Percentiles rank a stretch among this genome's conserved stretches.
Conservation (phyloP, 2,329 filamentous ascomycete species). For the Ilyonectria robusta region DNA sequence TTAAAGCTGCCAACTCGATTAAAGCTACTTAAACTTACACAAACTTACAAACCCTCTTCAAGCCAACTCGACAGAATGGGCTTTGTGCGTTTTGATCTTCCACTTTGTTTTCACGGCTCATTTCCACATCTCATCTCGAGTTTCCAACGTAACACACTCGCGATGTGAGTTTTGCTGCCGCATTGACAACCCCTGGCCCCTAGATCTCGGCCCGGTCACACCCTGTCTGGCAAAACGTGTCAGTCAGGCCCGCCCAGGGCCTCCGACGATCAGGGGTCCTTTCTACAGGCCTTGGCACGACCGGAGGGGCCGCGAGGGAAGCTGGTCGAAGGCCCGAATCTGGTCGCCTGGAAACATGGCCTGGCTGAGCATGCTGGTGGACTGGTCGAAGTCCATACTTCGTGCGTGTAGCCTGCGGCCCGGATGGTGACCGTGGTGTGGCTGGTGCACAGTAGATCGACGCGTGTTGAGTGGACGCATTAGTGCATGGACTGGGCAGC, state of each 20-base stretch:
- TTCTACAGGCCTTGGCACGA: slow-evolving; percentile 16
- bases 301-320: slow-evolving; percentile 21
- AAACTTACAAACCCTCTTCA: background rate
- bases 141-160: background rate
- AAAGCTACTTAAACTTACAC: background rate
- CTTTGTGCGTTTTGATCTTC: background rate
- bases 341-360: slow-evolving; percentile 15
- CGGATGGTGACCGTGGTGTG: slow-evolving; percentile 15
- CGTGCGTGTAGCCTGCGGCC: background rate
- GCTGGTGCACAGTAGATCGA: slow-evolving; percentile 22
- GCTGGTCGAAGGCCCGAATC: slow-evolving; percentile 2
- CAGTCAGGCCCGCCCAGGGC: slow-evolving; percentile 31
- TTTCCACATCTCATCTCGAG: slow-evolving; percentile 4
- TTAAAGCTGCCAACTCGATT: background rate
- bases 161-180: slow-evolving; percentile 36
- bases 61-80: background rate
- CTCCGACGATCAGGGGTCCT: slow-evolving; percentile 32
- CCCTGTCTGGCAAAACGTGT: slow-evolving; percentile 38
- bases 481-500: slow-evolving; percentile 40
- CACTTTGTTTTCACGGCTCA: slow-evolving; percentile 1
- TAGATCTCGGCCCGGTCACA: slow-evolving; percentile 41
- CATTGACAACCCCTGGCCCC: slow-evolving; percentile 37
- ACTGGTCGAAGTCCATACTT: slow-evolving; percentile 1
- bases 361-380: background rate
- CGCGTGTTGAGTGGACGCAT: slow-evolving; percentile 47